Evolutionary conservation across 2,329 filamentous ascomycete genomes (phyloP).

Genomic region (Aureobasidium sp.): DNA sequence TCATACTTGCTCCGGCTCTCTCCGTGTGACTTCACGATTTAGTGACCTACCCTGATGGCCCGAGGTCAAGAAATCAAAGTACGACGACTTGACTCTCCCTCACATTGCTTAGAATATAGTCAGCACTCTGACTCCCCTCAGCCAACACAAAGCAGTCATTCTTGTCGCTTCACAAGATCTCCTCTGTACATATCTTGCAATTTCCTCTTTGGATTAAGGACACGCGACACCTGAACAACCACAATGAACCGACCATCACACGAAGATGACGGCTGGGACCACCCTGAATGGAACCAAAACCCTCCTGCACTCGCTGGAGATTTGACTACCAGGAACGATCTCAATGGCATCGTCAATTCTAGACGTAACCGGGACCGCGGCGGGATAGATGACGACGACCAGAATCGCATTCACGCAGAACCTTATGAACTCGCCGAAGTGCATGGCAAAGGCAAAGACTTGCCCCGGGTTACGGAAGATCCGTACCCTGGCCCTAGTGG

Average conservation of each 20-base stretch:
- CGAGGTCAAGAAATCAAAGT: neutral
- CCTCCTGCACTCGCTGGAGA: slow-evolving; percentile 52
- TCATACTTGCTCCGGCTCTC: neutral
- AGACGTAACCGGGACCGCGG: slow-evolving; percentile 45
- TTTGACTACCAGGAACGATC: slow-evolving; percentile 54
- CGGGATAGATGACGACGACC: slow-evolving; percentile 30
- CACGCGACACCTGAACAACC: slow-evolving; percentile 6
- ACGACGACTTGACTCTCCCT: neutral
- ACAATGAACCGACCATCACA: slow-evolving; percentile 60
- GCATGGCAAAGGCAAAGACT: slow-evolving; percentile 2
- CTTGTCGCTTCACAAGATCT: neutral
- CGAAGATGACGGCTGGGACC: slow-evolving; percentile 47
- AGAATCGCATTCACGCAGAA: slow-evolving; percentile 21
- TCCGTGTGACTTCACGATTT: slow-evolving; percentile 12
- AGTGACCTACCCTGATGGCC: slow-evolving; percentile 11
- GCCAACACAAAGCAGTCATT: neutral
- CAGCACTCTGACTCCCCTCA: neutral
- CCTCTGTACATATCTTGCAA: neutral
- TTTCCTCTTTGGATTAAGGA: neutral
- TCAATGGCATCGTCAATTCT: slow-evolving; percentile 55
- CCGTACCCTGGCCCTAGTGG: slow-evolving; percentile 13
- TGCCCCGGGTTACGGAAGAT: slow-evolving; percentile 10
- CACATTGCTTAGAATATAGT: neutral
- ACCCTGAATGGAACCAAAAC: slow-evolving; percentile 53
- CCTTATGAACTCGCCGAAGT: slow-evolving; percentile 16